Conservation (phyloP, 768 basidiomycete genomes). For the Crepidotus variabilis region DNA sequence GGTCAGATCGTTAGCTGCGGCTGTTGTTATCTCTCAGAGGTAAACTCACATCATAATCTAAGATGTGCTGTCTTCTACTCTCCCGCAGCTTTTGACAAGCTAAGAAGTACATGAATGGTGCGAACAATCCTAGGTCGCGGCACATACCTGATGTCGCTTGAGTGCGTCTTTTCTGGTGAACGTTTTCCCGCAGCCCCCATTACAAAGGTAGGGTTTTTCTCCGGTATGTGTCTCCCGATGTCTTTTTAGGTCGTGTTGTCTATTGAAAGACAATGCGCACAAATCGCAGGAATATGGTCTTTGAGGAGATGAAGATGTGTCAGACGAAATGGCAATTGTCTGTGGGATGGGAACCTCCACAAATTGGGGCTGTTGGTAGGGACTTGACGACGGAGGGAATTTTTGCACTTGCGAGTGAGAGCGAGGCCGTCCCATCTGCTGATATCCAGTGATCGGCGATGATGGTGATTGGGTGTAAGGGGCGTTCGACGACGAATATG, state of each 20-base stretch:
- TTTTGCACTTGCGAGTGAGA: conserved; percentile 39
- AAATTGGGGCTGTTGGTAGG: conserved; percentile 24
- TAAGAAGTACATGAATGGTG: conserved; percentile 21
- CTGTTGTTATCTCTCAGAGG: too few species aligned
- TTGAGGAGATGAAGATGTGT: conserved; percentile 55
- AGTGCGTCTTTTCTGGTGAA: conserved; percentile 85
- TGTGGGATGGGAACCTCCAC: conserved; percentile 32
- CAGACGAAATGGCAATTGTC: conserved; percentile 33
- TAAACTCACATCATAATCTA: conserved; percentile 5
- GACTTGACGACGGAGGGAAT: background rate
- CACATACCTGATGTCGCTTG: conserved; percentile 76
- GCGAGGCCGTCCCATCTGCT: conserved; percentile 31
- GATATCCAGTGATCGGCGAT: conserved; percentile 21
- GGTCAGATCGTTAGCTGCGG: too few species aligned
- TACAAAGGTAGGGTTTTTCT: conserved; percentile 81
- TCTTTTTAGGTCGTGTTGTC: conserved; percentile 81
- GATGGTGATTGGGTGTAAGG: conserved; percentile 33
- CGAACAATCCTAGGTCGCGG: conserved; percentile 8
- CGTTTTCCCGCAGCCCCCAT: conserved; percentile 82
- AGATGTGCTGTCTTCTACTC: conserved; percentile 45
- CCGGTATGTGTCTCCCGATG: conserved; percentile 84
- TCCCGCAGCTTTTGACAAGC: conserved; percentile 80
- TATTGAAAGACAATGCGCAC: conserved; percentile 80
- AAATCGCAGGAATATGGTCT: conserved; percentile 68
- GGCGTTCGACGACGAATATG: conserved; percentile 33